Evolutionary conservation across 140 eudicot genomes (phyloP).

Genomic region (Bidens hawaiensis): DNA sequence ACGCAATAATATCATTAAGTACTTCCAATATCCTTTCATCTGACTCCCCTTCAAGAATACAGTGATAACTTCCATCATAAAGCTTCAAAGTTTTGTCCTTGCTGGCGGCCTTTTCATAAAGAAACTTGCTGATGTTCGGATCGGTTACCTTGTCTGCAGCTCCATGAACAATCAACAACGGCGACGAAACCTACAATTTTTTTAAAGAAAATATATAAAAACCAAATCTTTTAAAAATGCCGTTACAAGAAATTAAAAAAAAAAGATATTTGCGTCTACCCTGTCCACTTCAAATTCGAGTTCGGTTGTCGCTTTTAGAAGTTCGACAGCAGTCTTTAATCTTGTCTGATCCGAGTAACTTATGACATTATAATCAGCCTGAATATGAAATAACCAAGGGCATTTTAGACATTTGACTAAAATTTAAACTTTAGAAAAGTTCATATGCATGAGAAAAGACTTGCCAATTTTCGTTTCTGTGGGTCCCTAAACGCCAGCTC

Average conservation of each 20-base stretch:
- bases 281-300: slow-evolving; percentile 65
- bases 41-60: slow-evolving; percentile 91
- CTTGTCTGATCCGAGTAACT: slow-evolving; percentile 68
- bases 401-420: slow-evolving; percentile 1
- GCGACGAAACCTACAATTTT: slow-evolving; percentile 54
- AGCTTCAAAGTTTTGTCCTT: slow-evolving; percentile 80
- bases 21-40: slow-evolving; percentile 74
- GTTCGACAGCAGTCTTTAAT: slow-evolving; percentile 86
- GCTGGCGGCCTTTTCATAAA: slow-evolving; percentile 75
- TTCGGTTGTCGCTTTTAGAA: slow-evolving; percentile 60
- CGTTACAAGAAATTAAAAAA: no score
- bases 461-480: slow-evolving; percentile 60
- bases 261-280: slow-evolving; percentile 31
- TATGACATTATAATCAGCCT: slow-evolving; percentile 92
- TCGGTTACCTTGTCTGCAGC: slow-evolving; percentile 84
- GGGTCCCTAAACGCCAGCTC: slow-evolving; percentile 78
- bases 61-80: slow-evolving; percentile 74
- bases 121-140: slow-evolving; percentile 72
- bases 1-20: slow-evolving; percentile 55
- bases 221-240: no score
- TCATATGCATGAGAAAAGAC: slow-evolving; percentile 6
- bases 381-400: slow-evolving; percentile 3
- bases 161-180: slow-evolving; percentile 86
- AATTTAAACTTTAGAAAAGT: neutral
- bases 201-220: no score